Conservation (phyloP, 306 rosid species). For the Malus fusca region DNA sequence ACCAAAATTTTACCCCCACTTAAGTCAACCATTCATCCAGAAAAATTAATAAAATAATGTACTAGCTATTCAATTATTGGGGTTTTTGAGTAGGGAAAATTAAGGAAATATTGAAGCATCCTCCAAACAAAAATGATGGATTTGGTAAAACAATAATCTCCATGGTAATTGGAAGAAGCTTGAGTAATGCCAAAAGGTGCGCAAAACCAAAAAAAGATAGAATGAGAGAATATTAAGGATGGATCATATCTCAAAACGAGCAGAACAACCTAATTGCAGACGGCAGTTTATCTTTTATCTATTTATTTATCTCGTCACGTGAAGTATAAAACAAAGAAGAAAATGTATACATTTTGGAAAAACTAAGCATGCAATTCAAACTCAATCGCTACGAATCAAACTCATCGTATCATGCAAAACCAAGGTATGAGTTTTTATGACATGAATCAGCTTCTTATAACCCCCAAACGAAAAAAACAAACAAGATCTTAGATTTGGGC, state of each 20-base stretch:
- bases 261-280: too few species aligned
- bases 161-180: neutral
- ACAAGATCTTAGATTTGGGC: neutral
- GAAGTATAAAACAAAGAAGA: neutral
- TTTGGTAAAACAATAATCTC: neutral
- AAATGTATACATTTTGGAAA: neutral
- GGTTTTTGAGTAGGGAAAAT: neutral
- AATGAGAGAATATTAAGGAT: neutral
- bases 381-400: neutral
- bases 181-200: neutral
- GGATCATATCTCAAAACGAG: neutral
- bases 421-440: neutral
- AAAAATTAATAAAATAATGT: neutral
- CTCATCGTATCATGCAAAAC: neutral
- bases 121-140: neutral
- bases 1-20: neutral
- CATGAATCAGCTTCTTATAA: neutral
- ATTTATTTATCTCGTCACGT: neutral
- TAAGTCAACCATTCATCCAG: neutral
- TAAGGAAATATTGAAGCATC: neutral
- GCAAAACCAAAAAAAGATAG: neutral
- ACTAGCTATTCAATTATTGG: too few species aligned
- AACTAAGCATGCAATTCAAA: neutral
- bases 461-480: neutral
- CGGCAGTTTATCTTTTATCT: accelerated